Evolutionary conservation across 805 yeast species (phyloP).

Genomic region (Brettanomyces bruxellensis): DNA sequence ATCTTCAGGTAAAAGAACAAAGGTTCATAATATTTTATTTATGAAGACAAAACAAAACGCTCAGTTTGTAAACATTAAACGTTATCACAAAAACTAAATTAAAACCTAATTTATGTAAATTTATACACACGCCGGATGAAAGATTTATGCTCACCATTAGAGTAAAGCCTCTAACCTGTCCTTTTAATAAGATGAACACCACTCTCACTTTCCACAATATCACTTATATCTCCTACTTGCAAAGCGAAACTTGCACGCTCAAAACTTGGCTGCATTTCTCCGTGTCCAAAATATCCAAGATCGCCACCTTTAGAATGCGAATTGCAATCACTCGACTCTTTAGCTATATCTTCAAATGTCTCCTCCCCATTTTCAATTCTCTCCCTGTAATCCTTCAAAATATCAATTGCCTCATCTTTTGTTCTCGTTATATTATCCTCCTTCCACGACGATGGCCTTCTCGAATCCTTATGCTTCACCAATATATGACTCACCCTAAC

Average conservation of each 20-base stretch:
- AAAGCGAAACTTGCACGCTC: constrained; percentile 81
- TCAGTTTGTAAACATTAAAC: too few relatives aligned
- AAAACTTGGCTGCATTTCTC: constrained; percentile 93
- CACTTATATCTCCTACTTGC: constrained; percentile 76
- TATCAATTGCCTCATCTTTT: constrained; percentile 75
- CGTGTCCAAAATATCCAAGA: constrained; percentile 78
- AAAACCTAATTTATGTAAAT: too few relatives aligned
- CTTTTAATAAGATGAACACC: constrained; percentile 88
- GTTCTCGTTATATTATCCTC: constrained; percentile 59
- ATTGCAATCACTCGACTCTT: constrained; percentile 80
- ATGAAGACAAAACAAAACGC: too few relatives aligned
- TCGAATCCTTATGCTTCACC: constrained; percentile 71
- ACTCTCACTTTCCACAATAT: constrained; percentile 78
- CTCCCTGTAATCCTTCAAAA: constrained; percentile 47
- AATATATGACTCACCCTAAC: constrained; percentile 77
- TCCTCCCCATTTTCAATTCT: constrained; percentile 56
- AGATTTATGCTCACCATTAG: too few relatives aligned
- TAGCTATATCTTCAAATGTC: constrained; percentile 63
- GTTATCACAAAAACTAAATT: too few relatives aligned
- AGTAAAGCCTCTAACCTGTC: constrained; percentile 42
- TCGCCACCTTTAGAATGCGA: constrained; percentile 87
- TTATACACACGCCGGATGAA: too few relatives aligned
- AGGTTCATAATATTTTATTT: too few relatives aligned
- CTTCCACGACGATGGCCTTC: constrained; percentile 93
- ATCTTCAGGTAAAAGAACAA: too few relatives aligned